Conservation (phyloP, 306 rosid genomes). For the Lathyrus oleraceus region DNA sequence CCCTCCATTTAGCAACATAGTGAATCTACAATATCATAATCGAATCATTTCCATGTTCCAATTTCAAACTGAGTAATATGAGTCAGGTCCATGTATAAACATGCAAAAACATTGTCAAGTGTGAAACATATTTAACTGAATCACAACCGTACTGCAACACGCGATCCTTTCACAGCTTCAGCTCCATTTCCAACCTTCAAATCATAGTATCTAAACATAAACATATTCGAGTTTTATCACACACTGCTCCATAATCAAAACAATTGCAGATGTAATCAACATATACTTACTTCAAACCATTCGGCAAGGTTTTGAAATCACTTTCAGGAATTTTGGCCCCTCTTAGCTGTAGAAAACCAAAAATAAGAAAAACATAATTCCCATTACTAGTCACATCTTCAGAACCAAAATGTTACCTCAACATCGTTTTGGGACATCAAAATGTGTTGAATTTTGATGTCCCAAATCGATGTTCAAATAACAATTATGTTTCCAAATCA, state of each 20-base stretch:
- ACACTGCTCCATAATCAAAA: not conserved
- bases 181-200: conserved; percentile 87
- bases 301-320: conserved; percentile 83
- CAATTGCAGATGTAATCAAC: conserved; percentile 3
- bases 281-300: conserved; percentile 82
- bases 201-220: conserved; percentile 89
- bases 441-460: not conserved
- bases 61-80: not conserved
- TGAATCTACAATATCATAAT: conserved; percentile 68
- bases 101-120: conserved; percentile 31
- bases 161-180: conserved; percentile 88
- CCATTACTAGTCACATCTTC: conserved; percentile 10
- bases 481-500: conserved; percentile 8
- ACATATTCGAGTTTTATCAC: conserved; percentile 36
- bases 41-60: conserved; percentile 27
- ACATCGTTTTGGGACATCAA: not conserved
- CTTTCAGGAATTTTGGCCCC: conserved; percentile 82
- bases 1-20: conserved; percentile 93
- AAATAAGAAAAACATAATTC: not conserved
- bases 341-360: conserved; percentile 38
- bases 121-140: conserved; percentile 52
- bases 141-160: conserved; percentile 97
- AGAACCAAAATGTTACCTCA: not conserved
- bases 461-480: not conserved
- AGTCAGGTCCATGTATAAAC: conserved; percentile 1